Evolutionary conservation across 805 yeast species (phyloP), one percentile per base, ranked within the genome.

Genomic region (Candida namnaoensis): DNA sequence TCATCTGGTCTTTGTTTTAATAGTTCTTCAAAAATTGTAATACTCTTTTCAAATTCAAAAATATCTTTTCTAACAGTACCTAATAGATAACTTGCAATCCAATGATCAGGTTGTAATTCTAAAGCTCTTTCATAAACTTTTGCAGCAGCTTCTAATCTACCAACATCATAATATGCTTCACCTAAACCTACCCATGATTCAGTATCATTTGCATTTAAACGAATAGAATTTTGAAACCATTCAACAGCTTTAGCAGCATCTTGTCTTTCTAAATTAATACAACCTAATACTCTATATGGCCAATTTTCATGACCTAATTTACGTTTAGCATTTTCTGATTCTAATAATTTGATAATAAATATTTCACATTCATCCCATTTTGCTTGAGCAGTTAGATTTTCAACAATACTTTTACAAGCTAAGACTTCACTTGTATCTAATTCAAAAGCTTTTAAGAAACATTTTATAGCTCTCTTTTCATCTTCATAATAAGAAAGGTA

Each of bases 121-220:
- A 77, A 53, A 0, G 90, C 87, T 44, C 78, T 79, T 28, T 66
- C 68, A 51, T 88, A 84, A 1, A 93, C 97, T 58, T 85, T 88
- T 9, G 75, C 68, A 0, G 96, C 87, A 3, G 98, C 95, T 42
- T 86, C 90, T 36, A 82, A 66, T 46, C 96, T 71, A 2, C 99
- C 99, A 58, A 93, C 78, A 25, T 79, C 75, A 41, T 74, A 68
- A 58, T 93, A 93, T 0, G 96, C 91, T 58, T 93, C 98, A n/a
- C 99, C 99, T n/a, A 93, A 66, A 1, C 96, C 96, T 27, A 84
- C 68, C 97, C 98, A 91, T 2, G 95, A 82, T 48, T 85, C 82
- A 2, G 75, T 57, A 60, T 93, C 97, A 41, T 54, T 47, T 0
- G 82, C 66, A 36, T 79, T 66, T 47, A 83, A 65, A 46, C 97